phyloP scores from a whole-genome alignment of 495 filamentous ascomycete species.

The Daldinia bambusicola region DNA sequence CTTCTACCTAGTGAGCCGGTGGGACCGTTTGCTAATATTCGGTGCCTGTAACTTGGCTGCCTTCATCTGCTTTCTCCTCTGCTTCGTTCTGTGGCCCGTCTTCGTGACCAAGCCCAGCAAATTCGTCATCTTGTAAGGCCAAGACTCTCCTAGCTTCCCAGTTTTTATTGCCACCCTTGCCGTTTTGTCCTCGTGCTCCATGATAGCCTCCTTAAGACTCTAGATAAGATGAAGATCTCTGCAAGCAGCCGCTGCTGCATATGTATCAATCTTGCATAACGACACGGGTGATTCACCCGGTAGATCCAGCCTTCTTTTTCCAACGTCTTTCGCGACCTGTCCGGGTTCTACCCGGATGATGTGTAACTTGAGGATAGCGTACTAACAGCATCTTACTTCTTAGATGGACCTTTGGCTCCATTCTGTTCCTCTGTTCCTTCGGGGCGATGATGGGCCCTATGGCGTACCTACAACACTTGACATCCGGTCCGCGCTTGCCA shows the following conservation, averaged over 20 bases:
- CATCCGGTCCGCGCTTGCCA: conserved; percentile 85
- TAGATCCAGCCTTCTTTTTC: conserved; percentile 43
- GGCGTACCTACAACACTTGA: conserved; percentile 82
- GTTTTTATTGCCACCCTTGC: conserved; percentile 19
- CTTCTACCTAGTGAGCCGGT: conserved; percentile 81
- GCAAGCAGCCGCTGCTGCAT: conserved; percentile 47
- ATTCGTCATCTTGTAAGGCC: conserved; percentile 94
- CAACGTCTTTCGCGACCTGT: conserved; percentile 21
- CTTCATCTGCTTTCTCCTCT: conserved; percentile 88
- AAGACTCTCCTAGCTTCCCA: conserved; percentile 37
- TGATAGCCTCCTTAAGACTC: conserved; percentile 24
- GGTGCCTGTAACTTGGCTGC: conserved; percentile 91
- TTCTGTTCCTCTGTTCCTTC: conserved; percentile 92
- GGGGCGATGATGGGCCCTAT: conserved; percentile 91
- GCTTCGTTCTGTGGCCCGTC: conserved; percentile 87
- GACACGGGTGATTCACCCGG: conserved; percentile 38
- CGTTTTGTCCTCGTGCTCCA: conserved; percentile 38
- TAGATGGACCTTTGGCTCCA: conserved; percentile 94
- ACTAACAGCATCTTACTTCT: conserved; percentile 23
- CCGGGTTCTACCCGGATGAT: conserved; percentile 6
- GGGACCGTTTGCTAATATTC: conserved; percentile 95
- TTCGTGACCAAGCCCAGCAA: conserved; percentile 83
- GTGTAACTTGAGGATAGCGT: conserved; percentile 13
- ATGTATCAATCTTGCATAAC: conserved; percentile 48
- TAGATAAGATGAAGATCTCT: conserved; percentile 40